These are phyloP conservation scores for Dothidotthia symphoricarpi DNA, from an alignment of 2,329 filamentous ascomycete species.

Conservation along the genomic window DNA sequence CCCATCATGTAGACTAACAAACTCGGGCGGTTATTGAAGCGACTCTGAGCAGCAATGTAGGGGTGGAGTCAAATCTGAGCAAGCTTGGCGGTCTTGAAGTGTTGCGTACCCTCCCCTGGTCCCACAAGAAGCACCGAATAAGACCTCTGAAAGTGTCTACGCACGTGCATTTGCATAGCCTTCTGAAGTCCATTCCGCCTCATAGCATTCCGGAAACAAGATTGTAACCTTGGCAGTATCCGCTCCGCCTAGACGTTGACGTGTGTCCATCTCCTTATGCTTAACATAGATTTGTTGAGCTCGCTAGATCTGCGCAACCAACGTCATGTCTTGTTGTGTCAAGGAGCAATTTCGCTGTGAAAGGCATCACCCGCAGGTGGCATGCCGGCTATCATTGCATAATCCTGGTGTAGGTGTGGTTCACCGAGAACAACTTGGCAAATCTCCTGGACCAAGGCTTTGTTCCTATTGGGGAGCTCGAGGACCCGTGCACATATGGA, in stretches of 20 bases:
- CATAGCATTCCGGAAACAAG: constrained; percentile 15
- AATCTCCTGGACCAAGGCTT: constrained; percentile 3
- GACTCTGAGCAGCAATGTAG: constrained; percentile 16
- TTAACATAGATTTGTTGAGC: constrained; percentile 8
- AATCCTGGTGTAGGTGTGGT: too few relatives aligned
- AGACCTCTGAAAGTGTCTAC: constrained; percentile 21
- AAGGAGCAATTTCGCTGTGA: too few relatives aligned
- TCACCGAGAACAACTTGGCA: too few relatives aligned
- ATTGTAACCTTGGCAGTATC: constrained; percentile 19
- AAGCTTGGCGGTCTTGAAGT: constrained; percentile 32
- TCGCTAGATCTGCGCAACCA: constrained; percentile 3
- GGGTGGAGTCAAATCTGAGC: constrained; percentile 25
- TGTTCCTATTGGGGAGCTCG: constrained; percentile 4
- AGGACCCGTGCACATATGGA: too few relatives aligned
- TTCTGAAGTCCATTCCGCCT: constrained; percentile 21
- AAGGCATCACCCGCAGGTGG: too few relatives aligned
- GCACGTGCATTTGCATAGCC: constrained; percentile 22
- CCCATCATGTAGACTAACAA: constrained; percentile 21
- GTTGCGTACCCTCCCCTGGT: constrained; percentile 33
- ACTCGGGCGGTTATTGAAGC: constrained; percentile 25
- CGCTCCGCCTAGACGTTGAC: constrained; percentile 29
- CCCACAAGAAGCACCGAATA: constrained; percentile 34
- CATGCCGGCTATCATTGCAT: too few relatives aligned
- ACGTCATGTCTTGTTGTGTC: too few relatives aligned
- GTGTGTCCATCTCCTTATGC: constrained; percentile 9